Evolutionary conservation across 2,329 filamentous ascomycete genomes (phyloP).

Genomic region (Fusarium kyushuense): DNA sequence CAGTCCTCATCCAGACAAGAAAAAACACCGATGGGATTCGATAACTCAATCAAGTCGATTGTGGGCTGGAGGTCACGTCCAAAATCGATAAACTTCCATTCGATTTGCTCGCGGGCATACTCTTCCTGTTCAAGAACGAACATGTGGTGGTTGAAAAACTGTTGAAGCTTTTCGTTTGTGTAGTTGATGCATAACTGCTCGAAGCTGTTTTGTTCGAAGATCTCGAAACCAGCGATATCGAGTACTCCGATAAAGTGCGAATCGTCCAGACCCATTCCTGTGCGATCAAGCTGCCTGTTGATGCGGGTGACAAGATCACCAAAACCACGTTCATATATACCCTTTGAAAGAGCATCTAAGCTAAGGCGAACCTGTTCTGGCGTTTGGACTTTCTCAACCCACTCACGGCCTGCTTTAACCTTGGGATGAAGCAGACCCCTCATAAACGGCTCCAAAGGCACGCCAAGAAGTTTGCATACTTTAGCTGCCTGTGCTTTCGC

Average conservation of each 20-base stretch:
- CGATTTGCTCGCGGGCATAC: conserved; percentile 96
- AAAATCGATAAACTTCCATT: conserved; percentile 99
- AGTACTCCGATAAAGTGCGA: conserved; percentile 97
- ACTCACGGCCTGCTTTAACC: conserved; percentile 95
- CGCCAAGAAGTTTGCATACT: conserved; percentile 86
- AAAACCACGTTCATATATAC: conserved; percentile 97
- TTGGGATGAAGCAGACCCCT: conserved; percentile 90
- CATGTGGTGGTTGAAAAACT: conserved; percentile 99
- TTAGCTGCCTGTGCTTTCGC: conserved; percentile 79
- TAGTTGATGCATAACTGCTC: conserved; percentile 99
- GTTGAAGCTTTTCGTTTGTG: conserved; percentile 98
- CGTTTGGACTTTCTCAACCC: conserved; percentile 98
- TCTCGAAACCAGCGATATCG: conserved; percentile 99
- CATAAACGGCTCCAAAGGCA: conserved; percentile 85
- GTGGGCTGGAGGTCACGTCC: conserved; percentile 96
- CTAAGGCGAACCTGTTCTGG: conserved; percentile 93
- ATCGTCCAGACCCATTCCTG: conserved; percentile 84
- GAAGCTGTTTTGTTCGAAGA: conserved; percentile 98
- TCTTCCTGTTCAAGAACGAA: conserved; percentile 99
- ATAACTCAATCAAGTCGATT: conserved; percentile 94
- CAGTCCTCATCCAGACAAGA: conserved; percentile 97
- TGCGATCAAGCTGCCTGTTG: conserved; percentile 91
- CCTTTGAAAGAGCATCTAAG: conserved; percentile 92
- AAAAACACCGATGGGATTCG: conserved; percentile 98
- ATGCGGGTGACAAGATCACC: conserved; percentile 92